phyloP scores from a whole-genome alignment of 192 early-diverging fungal species.

The Hyaloraphidium curvatum region DNA sequence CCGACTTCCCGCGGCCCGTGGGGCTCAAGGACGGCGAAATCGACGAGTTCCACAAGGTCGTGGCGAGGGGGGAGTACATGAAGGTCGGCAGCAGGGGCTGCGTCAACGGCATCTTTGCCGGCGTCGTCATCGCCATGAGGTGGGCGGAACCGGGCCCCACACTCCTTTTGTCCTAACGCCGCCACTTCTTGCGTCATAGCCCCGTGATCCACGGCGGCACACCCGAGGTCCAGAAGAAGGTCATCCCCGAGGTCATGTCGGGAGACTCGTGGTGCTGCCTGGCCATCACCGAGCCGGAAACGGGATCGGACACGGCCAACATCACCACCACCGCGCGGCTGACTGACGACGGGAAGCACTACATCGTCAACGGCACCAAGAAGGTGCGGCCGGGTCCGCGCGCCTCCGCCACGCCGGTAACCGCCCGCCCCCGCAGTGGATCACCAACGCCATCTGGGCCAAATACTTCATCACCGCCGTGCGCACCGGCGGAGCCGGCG shows the following conservation, averaged over 20 bases:
- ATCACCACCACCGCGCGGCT: slow-evolving; percentile 43
- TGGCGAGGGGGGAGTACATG: slow-evolving; percentile 1
- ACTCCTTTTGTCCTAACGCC: not conserved
- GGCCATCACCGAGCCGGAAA: slow-evolving; percentile 57
- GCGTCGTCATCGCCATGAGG: not conserved
- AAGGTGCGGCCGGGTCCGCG: too few relatives aligned
- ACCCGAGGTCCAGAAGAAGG: slow-evolving; percentile 16
- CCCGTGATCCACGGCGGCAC: not conserved
- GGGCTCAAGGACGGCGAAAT: slow-evolving; percentile 1
- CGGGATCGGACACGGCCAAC: slow-evolving; percentile 53
- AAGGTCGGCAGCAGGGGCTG: slow-evolving; percentile 1
- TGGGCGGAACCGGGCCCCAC: too few relatives aligned
- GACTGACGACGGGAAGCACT: slow-evolving; percentile 39
- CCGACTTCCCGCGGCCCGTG: not conserved
- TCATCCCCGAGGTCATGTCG: slow-evolving; percentile 17
- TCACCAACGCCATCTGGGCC: not conserved
- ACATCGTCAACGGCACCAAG: slow-evolving; percentile 28
- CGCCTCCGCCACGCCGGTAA: too few relatives aligned
- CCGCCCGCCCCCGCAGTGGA: too few relatives aligned
- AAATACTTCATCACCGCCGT: slow-evolving; percentile 38
- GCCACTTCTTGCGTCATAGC: not conserved
- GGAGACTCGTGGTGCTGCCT: slow-evolving; percentile 28
- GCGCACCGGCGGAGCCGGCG: slow-evolving; percentile 50
- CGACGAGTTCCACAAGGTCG: not conserved
- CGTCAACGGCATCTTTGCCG: not conserved